These are phyloP conservation scores for Botrytis deweyae DNA, from an alignment of 2,329 filamentous ascomycete genomes.

Conservation along the genomic window DNA sequence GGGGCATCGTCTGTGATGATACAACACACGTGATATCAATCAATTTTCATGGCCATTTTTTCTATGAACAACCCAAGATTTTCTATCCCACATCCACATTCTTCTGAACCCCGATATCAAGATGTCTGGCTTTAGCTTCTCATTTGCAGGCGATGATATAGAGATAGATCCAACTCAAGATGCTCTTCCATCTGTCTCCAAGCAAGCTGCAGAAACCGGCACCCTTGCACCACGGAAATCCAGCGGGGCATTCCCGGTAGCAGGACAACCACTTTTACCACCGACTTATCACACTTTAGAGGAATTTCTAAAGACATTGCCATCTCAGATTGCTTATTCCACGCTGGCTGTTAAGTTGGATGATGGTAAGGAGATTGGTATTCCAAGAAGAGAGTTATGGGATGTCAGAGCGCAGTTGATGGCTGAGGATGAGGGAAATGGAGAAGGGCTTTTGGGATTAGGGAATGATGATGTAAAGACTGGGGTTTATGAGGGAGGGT, in stretches of 20 bases:
- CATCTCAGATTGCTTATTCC: conserved; percentile 72
- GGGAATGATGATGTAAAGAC: conserved; percentile 74
- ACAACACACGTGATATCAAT: conserved; percentile 5
- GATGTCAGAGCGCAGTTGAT: conserved; percentile 80
- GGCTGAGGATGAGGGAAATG: conserved; percentile 67
- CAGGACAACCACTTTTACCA: conserved; percentile 59
- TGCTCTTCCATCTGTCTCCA: neutral
- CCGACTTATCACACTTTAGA: conserved; percentile 52
- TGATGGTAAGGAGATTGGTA: conserved; percentile 50
- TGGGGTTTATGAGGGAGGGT: conserved; percentile 81
- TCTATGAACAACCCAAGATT: neutral
- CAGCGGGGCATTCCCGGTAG: conserved; percentile 57
- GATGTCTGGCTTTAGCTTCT: conserved; percentile 45
- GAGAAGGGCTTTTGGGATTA: conserved; percentile 51
- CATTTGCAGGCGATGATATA: conserved; percentile 64
- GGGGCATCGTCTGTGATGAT: neutral
- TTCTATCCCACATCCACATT: neutral
- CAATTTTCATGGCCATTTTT: conserved; percentile 12
- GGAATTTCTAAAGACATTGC: conserved; percentile 57
- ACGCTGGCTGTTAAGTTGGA: conserved; percentile 61
- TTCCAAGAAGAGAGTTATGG: conserved; percentile 77
- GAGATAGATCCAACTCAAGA: conserved; percentile 40
- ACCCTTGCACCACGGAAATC: conserved; percentile 30
- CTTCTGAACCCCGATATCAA: neutral
- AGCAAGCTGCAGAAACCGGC: conserved; percentile 40